phyloP scores from a whole-genome alignment of 352 stramenopile species.

The Phytophthora brassicae region DNA sequence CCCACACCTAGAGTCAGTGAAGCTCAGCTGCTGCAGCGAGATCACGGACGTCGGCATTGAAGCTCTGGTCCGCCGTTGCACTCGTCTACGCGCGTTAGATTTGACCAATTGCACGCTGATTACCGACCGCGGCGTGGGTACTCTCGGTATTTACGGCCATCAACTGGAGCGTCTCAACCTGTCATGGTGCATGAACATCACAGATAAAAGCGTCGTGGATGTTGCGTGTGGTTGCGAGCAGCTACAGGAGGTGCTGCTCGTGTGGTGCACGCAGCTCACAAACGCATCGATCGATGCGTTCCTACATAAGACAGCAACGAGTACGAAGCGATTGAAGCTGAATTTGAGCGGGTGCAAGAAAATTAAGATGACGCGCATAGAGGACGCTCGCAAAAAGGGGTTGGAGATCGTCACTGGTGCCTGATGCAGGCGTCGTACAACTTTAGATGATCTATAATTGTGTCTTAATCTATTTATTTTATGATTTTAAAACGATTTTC shows the following conservation, averaged over 20 bases:
- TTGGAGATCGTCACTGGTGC: conserved; percentile 34
- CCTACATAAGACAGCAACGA: conserved; percentile 24
- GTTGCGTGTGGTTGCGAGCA: conserved; percentile 62
- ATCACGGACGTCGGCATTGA: conserved; percentile 80
- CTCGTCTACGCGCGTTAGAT: conserved; percentile 53
- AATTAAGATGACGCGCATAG: conserved; percentile 42
- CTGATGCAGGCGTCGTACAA: conserved; percentile 9
- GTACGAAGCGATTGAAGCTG: conserved; percentile 37
- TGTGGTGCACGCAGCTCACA: conserved; percentile 87
- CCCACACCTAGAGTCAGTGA: conserved; percentile 62
- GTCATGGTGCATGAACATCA: conserved; percentile 90
- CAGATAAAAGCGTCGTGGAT: conserved; percentile 78
- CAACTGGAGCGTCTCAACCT: conserved; percentile 71
- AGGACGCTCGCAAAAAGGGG: conserved; percentile 34
- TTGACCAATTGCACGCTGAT: conserved; percentile 84
- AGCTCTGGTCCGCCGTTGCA: conserved; percentile 56
- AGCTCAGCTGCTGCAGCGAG: conserved; percentile 73
- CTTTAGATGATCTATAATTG: conserved; percentile 23
- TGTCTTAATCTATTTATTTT: conserved; percentile 32
- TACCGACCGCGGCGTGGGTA: conserved; percentile 67
- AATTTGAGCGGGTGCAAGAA: conserved; percentile 74
- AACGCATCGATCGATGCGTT: conserved; percentile 65
- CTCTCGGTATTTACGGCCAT: conserved; percentile 52
- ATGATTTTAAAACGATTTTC: no score
- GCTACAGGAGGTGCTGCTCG: conserved; percentile 64